phyloP scores from a whole-genome alignment of 192 early-diverging fungal species.

The Coemansia sp. region DNA sequence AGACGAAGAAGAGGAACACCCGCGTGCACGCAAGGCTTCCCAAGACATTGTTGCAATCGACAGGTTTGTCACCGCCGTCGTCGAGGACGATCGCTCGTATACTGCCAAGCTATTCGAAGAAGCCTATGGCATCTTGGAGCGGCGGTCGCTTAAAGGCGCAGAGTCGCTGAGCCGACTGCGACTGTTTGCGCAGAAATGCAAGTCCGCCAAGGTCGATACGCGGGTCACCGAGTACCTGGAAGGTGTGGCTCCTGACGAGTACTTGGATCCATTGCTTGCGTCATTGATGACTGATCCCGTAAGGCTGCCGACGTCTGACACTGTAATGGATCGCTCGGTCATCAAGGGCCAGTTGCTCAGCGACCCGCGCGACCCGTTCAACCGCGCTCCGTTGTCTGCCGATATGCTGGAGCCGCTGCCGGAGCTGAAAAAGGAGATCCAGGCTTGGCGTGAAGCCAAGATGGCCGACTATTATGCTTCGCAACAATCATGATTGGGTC shows the following conservation, averaged over 20 bases:
- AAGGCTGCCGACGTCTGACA: conserved; percentile 76
- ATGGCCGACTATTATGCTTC: conserved; percentile 15
- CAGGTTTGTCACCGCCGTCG: conserved; percentile 76
- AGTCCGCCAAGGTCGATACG: conserved; percentile 63
- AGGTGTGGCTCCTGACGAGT: conserved; percentile 85
- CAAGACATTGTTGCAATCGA: conserved; percentile 42
- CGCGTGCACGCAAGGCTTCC: conserved; percentile 1
- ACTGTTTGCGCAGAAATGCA: conserved; percentile 71
- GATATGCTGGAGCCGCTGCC: conserved; percentile 84
- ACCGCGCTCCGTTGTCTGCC: conserved; percentile 81
- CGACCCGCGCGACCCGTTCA: conserved; percentile 90
- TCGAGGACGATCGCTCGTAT: conserved; percentile 84
- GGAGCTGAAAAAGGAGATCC: conserved; percentile 49
- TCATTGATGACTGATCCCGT: conserved; percentile 94
- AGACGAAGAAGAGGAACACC: conserved; percentile 32
- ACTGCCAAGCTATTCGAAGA: conserved; percentile 72
- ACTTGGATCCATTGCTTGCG: conserved; percentile 83
- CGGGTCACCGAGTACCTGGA: conserved; percentile 74
- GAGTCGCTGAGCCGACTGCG: conserved; percentile 64
- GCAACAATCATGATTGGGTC: neutral
- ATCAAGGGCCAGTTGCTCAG: conserved; percentile 87
- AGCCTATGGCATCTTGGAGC: conserved; percentile 68
- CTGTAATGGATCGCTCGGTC: conserved; percentile 81
- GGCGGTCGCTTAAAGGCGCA: conserved; percentile 62
- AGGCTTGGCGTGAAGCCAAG: conserved; percentile 40